These are phyloP conservation scores for Saccharomyces paradoxus DNA, from an alignment of 805 yeast species.

Conservation along the genomic window DNA sequence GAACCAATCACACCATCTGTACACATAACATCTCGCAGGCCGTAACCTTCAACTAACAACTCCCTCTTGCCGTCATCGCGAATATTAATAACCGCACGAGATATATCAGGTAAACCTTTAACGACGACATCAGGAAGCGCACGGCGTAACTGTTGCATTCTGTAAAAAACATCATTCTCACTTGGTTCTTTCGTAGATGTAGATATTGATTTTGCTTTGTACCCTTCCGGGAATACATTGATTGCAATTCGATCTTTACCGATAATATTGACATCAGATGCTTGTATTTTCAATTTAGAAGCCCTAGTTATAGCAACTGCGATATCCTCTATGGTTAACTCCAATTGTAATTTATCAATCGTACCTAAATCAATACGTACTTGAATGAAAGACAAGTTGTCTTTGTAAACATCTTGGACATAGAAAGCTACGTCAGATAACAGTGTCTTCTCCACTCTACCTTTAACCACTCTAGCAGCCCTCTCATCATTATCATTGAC, in stretches of 20 bases:
- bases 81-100: constrained; percentile 94
- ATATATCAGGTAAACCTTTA: constrained; percentile 83
- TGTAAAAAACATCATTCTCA: constrained; percentile 59
- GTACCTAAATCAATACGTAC: constrained; percentile 77
- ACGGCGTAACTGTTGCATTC: constrained; percentile 84
- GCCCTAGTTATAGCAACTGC: constrained; percentile 75
- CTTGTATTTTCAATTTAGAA: constrained; percentile 78
- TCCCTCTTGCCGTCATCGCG: constrained; percentile 81
- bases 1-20: constrained; percentile 93
- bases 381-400: constrained; percentile 66
- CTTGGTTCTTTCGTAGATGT: constrained; percentile 34
- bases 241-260: constrained; percentile 64
- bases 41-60: constrained; percentile 94
- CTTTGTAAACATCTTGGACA: constrained; percentile 89
- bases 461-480: constrained; percentile 97
- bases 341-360: constrained; percentile 83
- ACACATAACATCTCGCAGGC: constrained; percentile 90
- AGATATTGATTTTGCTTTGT: constrained; percentile 35
- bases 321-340: constrained; percentile 76
- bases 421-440: constrained; percentile 78
- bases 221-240: constrained; percentile 42
- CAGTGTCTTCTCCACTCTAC: constrained; percentile 88
- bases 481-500: constrained; percentile 92
- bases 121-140: constrained; percentile 81
- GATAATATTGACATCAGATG: constrained; percentile 59